Evolutionary conservation across 192 early-diverging fungal species (phyloP), one percentile per base, ranked within the genome.

Genomic region (Coemansia sp.): DNA sequence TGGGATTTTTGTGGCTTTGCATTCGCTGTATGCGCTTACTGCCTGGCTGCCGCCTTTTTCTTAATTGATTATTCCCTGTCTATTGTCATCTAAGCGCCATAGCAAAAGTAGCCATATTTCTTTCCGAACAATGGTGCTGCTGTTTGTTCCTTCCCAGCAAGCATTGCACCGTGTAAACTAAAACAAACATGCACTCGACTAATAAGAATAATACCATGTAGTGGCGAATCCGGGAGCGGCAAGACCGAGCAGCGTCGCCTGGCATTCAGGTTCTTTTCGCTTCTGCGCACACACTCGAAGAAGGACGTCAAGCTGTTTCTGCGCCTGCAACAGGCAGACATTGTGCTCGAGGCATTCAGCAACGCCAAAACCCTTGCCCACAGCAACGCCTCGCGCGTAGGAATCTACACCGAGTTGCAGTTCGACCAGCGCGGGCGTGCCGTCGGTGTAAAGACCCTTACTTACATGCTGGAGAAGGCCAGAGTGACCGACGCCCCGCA

Each of bases 321-420:
- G 36, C 73, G 66, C 85, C 86, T 80, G 87, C 88, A 69, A 79
- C 86, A 65, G 74, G 85, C 63, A 59, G 85, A 67, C 62, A 89
- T 58, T 84, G 88, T 97, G 69, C 77, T 95, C 9, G 89, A 94
- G 67, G 90, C 93, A 13, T 97, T 98, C 69, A 89, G 89, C 58
- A 87, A 85, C 45, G 85, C 89, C 17, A 69, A 84, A 45, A 91
- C 91, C 17, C 46, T 66, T 23, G 63, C 82, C 32, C 91, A 91
- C 65, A 76, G 73, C 36, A 87, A 85, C 67, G 89, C 92, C 7
- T 93, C 93, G 20, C 88, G 90, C 35, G 90, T 89, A 59, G 90
- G 90, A 19, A 86, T 89, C 49, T 96, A 91, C 79, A 86, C 89
- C n/a, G 93, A 97, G 82, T 84, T 94, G 61, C 95, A 99, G 83